These are phyloP conservation scores for Geranium rotundifolium DNA, from an alignment of 345 rosid species.

Conservation along the genomic window DNA sequence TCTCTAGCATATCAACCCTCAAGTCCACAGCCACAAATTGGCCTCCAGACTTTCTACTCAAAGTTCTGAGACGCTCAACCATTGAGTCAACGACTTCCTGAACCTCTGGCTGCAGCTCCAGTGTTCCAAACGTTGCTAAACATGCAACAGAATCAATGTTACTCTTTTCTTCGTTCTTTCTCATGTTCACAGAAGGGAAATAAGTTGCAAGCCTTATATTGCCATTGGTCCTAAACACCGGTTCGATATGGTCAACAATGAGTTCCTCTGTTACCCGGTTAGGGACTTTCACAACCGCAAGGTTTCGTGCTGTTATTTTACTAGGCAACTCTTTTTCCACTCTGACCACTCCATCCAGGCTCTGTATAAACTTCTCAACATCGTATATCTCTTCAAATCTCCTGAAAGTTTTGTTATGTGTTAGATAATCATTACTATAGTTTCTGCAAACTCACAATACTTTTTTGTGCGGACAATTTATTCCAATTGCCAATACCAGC, in stretches of 20 bases:
- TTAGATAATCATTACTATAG: background rate
- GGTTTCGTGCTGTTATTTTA: constrained; percentile 46
- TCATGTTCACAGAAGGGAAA: constrained; percentile 67
- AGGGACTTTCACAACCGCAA: constrained; percentile 85
- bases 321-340: constrained; percentile 56
- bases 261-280: constrained; percentile 67
- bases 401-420: constrained; percentile 28
- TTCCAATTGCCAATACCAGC: background rate
- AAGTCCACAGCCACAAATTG: constrained; percentile 27
- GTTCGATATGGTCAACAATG: constrained; percentile 49
- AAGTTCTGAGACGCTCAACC: constrained; percentile 17
- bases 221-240: constrained; percentile 57
- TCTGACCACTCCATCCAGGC: constrained; percentile 65
- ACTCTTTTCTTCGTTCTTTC: constrained; percentile 12
- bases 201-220: constrained; percentile 82
- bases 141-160: constrained; percentile 18
- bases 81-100: constrained; percentile 21
- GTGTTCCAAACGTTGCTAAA: constrained; percentile 23
- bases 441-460: constrained; percentile 1
- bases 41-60: constrained; percentile 16
- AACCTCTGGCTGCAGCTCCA: constrained; percentile 23
- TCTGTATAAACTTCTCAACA: constrained; percentile 52
- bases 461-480: background rate
- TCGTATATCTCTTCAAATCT: constrained; percentile 84
- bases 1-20: constrained; percentile 19